Conservation (phyloP, 441 rosid species). For the Populus tomentosa region DNA sequence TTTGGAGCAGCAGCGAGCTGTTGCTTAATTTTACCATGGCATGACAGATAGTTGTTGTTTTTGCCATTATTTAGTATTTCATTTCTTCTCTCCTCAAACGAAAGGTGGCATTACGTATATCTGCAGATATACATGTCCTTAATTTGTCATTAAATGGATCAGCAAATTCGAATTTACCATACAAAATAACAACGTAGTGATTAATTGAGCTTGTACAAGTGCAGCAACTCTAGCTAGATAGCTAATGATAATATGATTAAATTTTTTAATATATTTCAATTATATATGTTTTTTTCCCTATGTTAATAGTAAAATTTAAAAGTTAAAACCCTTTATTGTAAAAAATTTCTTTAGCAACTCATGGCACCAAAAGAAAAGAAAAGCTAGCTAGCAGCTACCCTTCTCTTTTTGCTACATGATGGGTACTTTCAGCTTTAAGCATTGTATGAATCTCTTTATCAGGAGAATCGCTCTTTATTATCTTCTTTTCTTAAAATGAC, state of each 20-base stretch:
- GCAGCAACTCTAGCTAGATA: background rate
- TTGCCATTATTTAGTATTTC: background rate
- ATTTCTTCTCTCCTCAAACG: no score
- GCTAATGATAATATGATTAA: background rate
- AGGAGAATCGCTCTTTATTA: conserved; percentile 11
- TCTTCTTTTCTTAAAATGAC: background rate
- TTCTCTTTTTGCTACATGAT: conserved; percentile 8
- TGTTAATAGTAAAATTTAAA: conserved; percentile 6
- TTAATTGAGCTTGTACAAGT: background rate
- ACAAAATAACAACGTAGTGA: background rate
- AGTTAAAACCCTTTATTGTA: conserved; percentile 32
- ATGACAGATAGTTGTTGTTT: background rate
- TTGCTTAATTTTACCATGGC: background rate
- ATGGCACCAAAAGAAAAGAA: conserved; percentile 16
- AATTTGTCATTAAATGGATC: no score
- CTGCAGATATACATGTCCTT: no score
- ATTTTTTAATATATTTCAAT: background rate
- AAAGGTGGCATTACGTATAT: background rate
- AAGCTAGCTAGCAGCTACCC: background rate
- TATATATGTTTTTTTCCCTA: background rate
- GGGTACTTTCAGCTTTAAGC: conserved; percentile 40
- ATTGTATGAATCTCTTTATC: conserved; percentile 19
- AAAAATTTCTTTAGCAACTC: conserved; percentile 13
- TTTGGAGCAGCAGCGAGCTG: background rate
- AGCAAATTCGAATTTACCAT: background rate